Evolutionary conservation across 1,284 basidiomycete species (phyloP).

Genomic region (Sanghuangporus baumii): DNA sequence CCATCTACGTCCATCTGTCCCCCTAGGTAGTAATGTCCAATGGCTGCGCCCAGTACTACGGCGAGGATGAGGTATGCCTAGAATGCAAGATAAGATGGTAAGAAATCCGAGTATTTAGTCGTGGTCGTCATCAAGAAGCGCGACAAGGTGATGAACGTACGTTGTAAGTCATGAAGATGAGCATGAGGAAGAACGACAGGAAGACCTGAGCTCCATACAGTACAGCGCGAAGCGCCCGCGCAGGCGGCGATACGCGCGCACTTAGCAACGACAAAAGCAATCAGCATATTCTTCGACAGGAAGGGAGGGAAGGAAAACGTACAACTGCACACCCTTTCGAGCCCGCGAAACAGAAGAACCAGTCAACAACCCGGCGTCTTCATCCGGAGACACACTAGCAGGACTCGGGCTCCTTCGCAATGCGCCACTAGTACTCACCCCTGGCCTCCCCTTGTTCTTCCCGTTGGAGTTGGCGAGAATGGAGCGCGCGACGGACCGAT

Average conservation of each 20-base stretch:
- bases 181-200: conserved; percentile 82
- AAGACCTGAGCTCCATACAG: conserved; percentile 65
- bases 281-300: not conserved
- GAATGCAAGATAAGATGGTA: not conserved
- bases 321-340: conserved; percentile 14
- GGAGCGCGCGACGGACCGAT: conserved; percentile 47
- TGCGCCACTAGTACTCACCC: conserved; percentile 29
- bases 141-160: conserved; percentile 34
- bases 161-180: conserved; percentile 87
- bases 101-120: not conserved
- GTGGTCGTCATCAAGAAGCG: not conserved
- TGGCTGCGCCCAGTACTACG: conserved; percentile 61
- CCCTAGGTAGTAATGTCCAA: conserved; percentile 71
- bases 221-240: conserved; percentile 52
- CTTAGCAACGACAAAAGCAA: conserved; percentile 26
- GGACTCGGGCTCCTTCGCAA: conserved; percentile 36
- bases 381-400: conserved; percentile 31
- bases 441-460: conserved; percentile 40
- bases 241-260: conserved; percentile 40
- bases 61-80: conserved; percentile 77
- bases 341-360: conserved; percentile 36
- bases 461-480: conserved; percentile 28
- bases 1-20: conserved; percentile 52
- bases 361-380: conserved; percentile 50
- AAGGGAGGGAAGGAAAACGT: not conserved